These are phyloP conservation scores for Colletotrichum somersetense DNA, from an alignment of 2,329 filamentous ascomycete genomes.

Conservation along the genomic window DNA sequence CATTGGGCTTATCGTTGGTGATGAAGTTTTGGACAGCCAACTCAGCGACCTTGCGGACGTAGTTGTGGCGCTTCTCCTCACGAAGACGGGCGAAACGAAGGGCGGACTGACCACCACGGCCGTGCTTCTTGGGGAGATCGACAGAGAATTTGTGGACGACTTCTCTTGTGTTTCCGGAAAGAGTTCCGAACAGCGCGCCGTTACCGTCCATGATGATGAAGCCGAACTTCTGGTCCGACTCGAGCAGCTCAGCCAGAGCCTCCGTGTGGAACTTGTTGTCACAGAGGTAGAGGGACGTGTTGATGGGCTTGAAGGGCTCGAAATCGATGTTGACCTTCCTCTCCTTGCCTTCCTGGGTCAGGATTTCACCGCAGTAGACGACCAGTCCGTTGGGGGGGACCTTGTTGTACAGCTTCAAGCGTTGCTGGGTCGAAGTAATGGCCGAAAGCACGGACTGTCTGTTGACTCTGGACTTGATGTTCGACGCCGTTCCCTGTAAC, in stretches of 20 bases:
- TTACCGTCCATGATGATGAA: constrained; percentile 99
- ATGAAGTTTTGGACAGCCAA: constrained; percentile 99
- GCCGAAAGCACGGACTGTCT: constrained; percentile 97
- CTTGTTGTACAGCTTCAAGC: constrained; percentile 99
- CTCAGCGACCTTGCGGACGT: constrained; percentile 98
- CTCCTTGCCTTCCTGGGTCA: constrained; percentile 98
- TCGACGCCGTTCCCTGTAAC: constrained; percentile 90
- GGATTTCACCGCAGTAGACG: constrained; percentile 99
- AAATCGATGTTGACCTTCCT: constrained; percentile 99
- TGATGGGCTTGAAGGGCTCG: constrained; percentile 99
- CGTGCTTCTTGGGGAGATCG: constrained; percentile 99
- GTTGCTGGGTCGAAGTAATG: constrained; percentile 98
- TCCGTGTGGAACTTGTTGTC: constrained; percentile 99
- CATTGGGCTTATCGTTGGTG: constrained; percentile 97
- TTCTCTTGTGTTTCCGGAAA: constrained; percentile 97
- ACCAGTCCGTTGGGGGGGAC: constrained; percentile 97
- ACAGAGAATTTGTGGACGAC: constrained; percentile 98
- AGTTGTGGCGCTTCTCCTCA: constrained; percentile 99
- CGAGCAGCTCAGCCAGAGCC: constrained; percentile 93
- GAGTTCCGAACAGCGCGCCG: constrained; percentile 94
- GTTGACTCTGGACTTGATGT: constrained; percentile 99
- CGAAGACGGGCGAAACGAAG: constrained; percentile 99
- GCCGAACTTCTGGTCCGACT: constrained; percentile 98
- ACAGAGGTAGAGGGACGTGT: constrained; percentile 98
- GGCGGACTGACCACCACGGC: constrained; percentile 99